Evolutionary conservation across 148 eudicot genomes (phyloP).

Genomic region (Gaultheria prostrata): DNA sequence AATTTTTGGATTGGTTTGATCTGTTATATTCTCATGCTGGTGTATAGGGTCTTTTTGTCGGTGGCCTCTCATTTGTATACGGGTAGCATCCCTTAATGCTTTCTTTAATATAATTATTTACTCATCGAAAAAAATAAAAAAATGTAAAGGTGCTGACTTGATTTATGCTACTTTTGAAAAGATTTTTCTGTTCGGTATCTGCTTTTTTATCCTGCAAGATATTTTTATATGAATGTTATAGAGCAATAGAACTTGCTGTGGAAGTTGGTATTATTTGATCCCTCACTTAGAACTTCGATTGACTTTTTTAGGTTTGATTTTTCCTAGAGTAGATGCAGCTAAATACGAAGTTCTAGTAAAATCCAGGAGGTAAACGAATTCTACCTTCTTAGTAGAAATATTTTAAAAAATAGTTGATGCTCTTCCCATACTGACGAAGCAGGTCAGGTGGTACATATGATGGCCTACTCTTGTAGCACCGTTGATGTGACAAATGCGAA

Average conservation of each 20-base stretch:
- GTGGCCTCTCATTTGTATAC: no score
- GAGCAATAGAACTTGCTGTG: background rate
- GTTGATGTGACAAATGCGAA: background rate
- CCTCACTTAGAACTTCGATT: background rate
- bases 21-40: no score
- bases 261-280: constrained; percentile 1
- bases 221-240: background rate
- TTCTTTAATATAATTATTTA: no score
- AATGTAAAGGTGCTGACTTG: background rate
- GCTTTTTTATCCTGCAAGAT: background rate
- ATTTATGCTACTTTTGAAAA: constrained; percentile 2
- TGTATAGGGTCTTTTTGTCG: no score
- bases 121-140: no score
- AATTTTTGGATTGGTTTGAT: no score
- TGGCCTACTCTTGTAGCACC: background rate
- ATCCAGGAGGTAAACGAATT: background rate
- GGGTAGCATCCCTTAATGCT: no score
- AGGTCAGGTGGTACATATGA: constrained; percentile 3
- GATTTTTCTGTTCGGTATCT: background rate
- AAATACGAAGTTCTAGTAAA: background rate
- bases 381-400: background rate
- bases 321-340: background rate
- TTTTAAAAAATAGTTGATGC: background rate
- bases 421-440: background rate
- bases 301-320: background rate